These are phyloP conservation scores for Shiraia bambusicola DNA, from an alignment of 2,329 filamentous ascomycete species.

Conservation along the genomic window DNA sequence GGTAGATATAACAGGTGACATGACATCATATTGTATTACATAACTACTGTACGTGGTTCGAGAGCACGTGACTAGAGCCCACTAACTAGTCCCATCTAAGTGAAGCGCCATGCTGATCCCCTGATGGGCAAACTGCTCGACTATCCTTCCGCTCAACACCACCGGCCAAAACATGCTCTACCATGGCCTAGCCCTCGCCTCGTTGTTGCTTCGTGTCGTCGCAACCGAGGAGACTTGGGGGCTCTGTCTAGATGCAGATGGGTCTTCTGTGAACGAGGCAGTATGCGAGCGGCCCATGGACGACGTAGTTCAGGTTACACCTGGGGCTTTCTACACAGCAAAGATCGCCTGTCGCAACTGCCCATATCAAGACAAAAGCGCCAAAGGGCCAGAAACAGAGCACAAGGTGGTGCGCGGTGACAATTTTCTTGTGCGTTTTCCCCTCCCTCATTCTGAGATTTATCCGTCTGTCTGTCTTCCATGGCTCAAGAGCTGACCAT, in stretches of 20 bases:
- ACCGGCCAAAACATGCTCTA: constrained; percentile 10
- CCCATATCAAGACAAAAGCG: constrained; percentile 12
- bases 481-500: constrained; percentile 1
- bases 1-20: no score
- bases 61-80: no score
- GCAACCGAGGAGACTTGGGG: constrained; percentile 9
- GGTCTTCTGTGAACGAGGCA: constrained; percentile 7
- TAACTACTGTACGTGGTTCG: no score
- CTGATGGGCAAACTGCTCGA: constrained; percentile 13
- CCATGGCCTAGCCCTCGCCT: constrained; percentile 8
- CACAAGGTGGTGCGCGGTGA: constrained; percentile 16
- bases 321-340: constrained; percentile 31
- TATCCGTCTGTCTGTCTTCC: no score
- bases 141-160: constrained; percentile 7
- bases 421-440: constrained; percentile 28
- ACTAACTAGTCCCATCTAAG: no score
- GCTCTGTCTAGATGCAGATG: constrained; percentile 19
- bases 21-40: no score
- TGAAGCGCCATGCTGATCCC: constrained; percentile 6
- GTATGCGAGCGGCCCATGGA: constrained; percentile 28
- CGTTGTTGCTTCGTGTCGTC: constrained; percentile 9
- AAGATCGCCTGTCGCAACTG: constrained; percentile 37
- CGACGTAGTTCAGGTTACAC: constrained; percentile 23
- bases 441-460: background rate
- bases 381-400: constrained; percentile 1